These are phyloP conservation scores for Tetrahymena borealis DNA, from an alignment of 73 alveolate genomes.

Conservation along the genomic window DNA sequence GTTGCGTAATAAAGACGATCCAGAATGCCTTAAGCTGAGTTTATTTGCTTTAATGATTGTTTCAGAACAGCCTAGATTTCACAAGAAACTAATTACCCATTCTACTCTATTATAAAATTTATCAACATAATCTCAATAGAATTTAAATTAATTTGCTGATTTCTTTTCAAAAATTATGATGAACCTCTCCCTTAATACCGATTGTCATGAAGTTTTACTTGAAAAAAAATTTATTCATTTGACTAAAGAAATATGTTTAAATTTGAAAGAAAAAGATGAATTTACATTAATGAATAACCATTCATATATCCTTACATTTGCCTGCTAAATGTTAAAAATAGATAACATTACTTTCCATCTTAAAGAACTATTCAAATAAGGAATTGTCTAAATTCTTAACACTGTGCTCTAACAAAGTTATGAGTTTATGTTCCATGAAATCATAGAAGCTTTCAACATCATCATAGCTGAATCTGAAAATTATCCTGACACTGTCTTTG, in stretches of 20 bases:
- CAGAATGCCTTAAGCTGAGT: slow-evolving; percentile 24
- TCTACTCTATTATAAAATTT: slow-evolving; percentile 1
- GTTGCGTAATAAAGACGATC: slow-evolving; percentile 26
- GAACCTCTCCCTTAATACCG: slow-evolving; percentile 32
- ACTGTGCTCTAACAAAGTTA: slow-evolving; percentile 7
- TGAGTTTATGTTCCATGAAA: slow-evolving; percentile 9
- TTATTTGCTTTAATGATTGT: slow-evolving; percentile 37
- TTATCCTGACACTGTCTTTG: slow-evolving; percentile 14
- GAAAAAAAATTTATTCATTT: slow-evolving; percentile 7
- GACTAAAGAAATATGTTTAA: slow-evolving; percentile 18
- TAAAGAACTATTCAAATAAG: slow-evolving; percentile 30
- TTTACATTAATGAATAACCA: slow-evolving; percentile 11
- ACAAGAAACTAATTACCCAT: slow-evolving; percentile 24
- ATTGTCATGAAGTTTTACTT: slow-evolving; percentile 7
- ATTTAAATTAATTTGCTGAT: slow-evolving; percentile 19
- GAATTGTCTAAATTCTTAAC: slow-evolving; percentile 12
- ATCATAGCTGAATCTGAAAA: slow-evolving; percentile 31
- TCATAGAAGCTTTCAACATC: slow-evolving; percentile 31
- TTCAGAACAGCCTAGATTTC: slow-evolving; percentile 26
- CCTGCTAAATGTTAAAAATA: slow-evolving; percentile 19
- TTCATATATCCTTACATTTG: slow-evolving; percentile 23
- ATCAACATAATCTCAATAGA: slow-evolving; percentile 8
- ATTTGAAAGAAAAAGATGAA: slow-evolving; percentile 14
- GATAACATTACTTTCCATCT: slow-evolving; percentile 9
- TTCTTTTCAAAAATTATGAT: slow-evolving; percentile 23